These are phyloP conservation scores for Physcomitrellopsis africana DNA, from an alignment of 225 moss, liverwort and hornwort species.

Conservation along the genomic window DNA sequence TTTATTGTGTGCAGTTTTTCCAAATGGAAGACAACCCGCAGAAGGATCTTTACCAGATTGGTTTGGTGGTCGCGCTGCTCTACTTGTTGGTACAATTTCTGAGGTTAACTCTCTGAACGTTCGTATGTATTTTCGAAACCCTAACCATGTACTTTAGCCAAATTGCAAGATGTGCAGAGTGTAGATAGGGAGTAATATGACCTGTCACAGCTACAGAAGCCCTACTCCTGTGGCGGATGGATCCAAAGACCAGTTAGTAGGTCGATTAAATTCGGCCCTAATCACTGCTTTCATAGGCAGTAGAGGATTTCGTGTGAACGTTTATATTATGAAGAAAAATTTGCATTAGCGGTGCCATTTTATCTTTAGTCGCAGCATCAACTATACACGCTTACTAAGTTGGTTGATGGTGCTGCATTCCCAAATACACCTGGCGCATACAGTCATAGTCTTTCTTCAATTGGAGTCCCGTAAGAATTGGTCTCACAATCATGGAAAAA, in stretches of 20 bases:
- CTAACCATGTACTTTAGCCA: constrained; percentile 32
- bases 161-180: constrained; percentile 22
- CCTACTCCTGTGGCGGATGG: constrained; percentile 11
- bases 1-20: constrained; percentile 70
- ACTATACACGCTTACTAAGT: no score
- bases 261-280: constrained; percentile 28
- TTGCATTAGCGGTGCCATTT: no score
- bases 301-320: no score
- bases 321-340: no score
- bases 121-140: neutral
- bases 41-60: constrained; percentile 88
- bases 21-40: constrained; percentile 80
- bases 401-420: no score
- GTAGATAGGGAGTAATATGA: constrained; percentile 30
- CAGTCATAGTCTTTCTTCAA: no score
- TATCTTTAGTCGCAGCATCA: no score
- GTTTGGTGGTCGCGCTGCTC: constrained; percentile 77
- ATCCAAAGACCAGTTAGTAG: constrained; percentile 25
- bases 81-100: constrained; percentile 93
- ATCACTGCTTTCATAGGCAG: constrained; percentile 22
- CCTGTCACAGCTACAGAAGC: neutral
- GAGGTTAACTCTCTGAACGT: constrained; percentile 61
- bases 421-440: no score
- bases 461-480: no score
- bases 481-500: no score